Conservation (phyloP, 2,329 filamentous ascomycete genomes). For the Pseudopithomyces chartarum region DNA sequence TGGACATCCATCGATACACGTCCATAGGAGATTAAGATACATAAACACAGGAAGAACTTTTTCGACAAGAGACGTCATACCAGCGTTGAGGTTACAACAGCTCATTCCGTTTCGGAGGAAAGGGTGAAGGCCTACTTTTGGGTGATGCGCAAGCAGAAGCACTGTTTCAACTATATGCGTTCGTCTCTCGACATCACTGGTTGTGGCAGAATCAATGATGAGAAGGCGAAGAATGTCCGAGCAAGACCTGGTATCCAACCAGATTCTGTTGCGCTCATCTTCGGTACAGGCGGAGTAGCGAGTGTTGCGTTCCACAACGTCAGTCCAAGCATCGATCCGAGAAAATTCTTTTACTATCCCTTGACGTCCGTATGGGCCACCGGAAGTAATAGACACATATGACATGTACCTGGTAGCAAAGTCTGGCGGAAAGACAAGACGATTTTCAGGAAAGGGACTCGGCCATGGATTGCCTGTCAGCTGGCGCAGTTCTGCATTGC, state of each 20-base stretch:
- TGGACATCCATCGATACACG: not conserved
- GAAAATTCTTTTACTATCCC: not conserved
- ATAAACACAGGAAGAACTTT: not conserved
- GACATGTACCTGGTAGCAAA: not conserved
- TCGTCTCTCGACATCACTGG: not conserved
- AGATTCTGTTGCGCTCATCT: not conserved
- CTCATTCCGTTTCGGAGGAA: not conserved
- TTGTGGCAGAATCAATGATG: not conserved
- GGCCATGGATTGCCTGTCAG: not conserved
- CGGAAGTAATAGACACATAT: not conserved
- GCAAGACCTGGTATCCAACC: not conserved
- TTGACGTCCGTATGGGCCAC: not conserved
- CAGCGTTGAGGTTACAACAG: not conserved
- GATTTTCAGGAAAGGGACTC: not conserved
- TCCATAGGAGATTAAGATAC: not conserved
- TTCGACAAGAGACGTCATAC: not conserved
- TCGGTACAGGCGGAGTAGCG: not conserved
- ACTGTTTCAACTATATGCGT: not conserved
- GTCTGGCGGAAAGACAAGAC: not conserved
- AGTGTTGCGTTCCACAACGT: not conserved
- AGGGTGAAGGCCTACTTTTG: not conserved
- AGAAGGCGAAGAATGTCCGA: not conserved
- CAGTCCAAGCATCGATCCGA: not conserved
- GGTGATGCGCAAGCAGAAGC: not conserved
- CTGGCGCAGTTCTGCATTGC: not conserved